These are phyloP conservation scores for Pestalotiopsis sp. DNA, from an alignment of 2,329 filamentous ascomycete species.

Conservation along the genomic window DNA sequence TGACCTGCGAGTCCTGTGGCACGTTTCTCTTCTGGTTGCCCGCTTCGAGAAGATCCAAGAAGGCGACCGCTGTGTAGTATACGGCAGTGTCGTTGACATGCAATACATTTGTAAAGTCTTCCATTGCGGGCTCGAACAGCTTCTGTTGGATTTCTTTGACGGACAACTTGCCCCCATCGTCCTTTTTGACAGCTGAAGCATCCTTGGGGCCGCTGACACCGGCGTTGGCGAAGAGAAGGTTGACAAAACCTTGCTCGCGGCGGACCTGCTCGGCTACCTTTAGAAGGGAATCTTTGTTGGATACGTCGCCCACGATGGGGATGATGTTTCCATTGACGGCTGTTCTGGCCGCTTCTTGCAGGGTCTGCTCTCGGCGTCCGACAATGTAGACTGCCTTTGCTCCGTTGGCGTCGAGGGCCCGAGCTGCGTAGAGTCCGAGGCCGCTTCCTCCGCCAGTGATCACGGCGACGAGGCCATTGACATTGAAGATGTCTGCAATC, in stretches of 20 bases:
- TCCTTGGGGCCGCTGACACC: neutral
- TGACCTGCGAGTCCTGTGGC: constrained; percentile 9
- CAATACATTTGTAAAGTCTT: neutral
- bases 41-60: constrained; percentile 4
- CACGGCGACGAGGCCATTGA: constrained; percentile 8
- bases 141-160: constrained; percentile 3
- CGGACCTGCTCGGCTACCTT: constrained; percentile 8
- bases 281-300: constrained; percentile 4
- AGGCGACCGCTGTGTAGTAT: constrained; percentile 7
- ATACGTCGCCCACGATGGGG: constrained; percentile 7
- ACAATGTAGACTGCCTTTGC: constrained; percentile 12
- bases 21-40: constrained; percentile 8
- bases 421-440: constrained; percentile 8
- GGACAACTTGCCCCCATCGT: neutral
- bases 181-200: neutral
- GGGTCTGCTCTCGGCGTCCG: neutral
- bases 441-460: constrained; percentile 9
- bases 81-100: constrained; percentile 8
- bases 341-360: constrained; percentile 7
- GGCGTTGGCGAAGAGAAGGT: constrained; percentile 9
- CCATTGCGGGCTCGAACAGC: neutral
- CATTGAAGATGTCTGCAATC: constrained; percentile 6
- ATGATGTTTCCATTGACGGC: constrained; percentile 8
- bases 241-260: constrained; percentile 8
- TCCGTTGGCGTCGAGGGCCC: constrained; percentile 9